These are phyloP conservation scores for Aspergillus fumigatiaffinis DNA, from an alignment of 2,329 filamentous ascomycete species.

Conservation along the genomic window DNA sequence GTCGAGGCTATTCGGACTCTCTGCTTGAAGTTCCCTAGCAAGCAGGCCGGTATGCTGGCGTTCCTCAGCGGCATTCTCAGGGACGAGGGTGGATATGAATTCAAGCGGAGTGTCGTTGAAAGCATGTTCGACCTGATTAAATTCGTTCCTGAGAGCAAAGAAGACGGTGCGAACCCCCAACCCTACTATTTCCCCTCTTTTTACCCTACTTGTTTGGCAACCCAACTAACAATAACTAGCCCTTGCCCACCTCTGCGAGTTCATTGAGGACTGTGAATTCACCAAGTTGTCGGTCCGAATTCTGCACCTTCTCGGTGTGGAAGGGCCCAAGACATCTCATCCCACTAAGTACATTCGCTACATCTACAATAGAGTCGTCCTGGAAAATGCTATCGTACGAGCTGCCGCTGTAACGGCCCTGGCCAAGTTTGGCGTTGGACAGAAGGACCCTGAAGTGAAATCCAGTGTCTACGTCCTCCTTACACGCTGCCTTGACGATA, in stretches of 20 bases:
- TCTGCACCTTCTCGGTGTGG: conserved; percentile 85
- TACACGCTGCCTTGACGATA: conserved; percentile 89
- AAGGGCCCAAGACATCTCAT: conserved; percentile 91
- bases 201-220: background rate
- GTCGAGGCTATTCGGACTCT: conserved; percentile 96
- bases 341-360: conserved; percentile 99
- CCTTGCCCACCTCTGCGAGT: conserved; percentile 92
- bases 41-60: conserved; percentile 95
- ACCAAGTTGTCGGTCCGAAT: conserved; percentile 96
- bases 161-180: conserved; percentile 48
- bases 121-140: conserved; percentile 99
- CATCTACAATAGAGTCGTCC: conserved; percentile 96
- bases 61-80: conserved; percentile 96
- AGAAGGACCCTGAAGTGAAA: conserved; percentile 96
- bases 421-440: conserved; percentile 94
- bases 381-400: conserved; percentile 94
- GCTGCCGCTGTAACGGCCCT: conserved; percentile 93
- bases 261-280: conserved; percentile 99
- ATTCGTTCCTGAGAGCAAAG: conserved; percentile 84
- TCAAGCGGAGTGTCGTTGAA: conserved; percentile 95
- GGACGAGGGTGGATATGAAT: conserved; percentile 96
- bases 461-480: conserved; percentile 89
- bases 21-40: conserved; percentile 95
- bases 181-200: background rate
- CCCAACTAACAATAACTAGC: conserved; percentile 46